A percentile compares a stretch with the other conserved stretches of the same genome.
phyloP scores from a whole-genome alignment of 176 grass and related monocot genomes.

The Musa troglodytarum region DNA sequence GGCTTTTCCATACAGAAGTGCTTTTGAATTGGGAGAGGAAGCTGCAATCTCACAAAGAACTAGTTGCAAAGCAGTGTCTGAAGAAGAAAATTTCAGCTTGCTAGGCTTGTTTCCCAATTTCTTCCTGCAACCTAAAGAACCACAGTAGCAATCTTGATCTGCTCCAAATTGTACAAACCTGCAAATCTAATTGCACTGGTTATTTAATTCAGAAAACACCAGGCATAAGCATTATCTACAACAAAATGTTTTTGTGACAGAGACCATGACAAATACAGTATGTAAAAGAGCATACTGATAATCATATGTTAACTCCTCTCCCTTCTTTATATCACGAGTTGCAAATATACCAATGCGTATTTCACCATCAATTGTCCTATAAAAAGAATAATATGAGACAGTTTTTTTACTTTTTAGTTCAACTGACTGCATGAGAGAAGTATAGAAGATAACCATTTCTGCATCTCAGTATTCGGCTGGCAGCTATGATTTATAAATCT shows the following conservation, averaged over 20 bases:
- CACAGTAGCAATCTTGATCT: constrained; percentile 28
- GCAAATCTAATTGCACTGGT: not conserved
- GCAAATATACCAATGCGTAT: constrained; percentile 29
- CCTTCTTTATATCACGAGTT: constrained; percentile 20
- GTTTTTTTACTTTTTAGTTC: not conserved
- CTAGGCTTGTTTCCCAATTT: constrained; percentile 22
- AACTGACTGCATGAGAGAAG: constrained; percentile 3
- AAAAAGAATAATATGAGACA: not conserved
- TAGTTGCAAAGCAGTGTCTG: constrained; percentile 5
- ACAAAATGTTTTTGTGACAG: not conserved
- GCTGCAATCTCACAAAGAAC: constrained; percentile 11
- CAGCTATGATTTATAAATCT: constrained; percentile 31
- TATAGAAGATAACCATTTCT: constrained; percentile 21
- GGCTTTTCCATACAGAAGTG: constrained; percentile 8
- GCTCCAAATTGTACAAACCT: constrained; percentile 30
- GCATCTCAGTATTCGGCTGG: constrained; percentile 25
- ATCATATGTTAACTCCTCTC: constrained; percentile 21
- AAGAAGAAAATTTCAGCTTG: constrained; percentile 14
- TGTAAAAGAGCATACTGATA: constrained; percentile 19
- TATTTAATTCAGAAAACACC: not conserved
- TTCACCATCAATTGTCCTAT: constrained; percentile 29
- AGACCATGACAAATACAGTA: not conserved
- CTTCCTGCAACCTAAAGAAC: constrained; percentile 25
- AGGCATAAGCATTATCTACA: not conserved
- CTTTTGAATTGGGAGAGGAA: not conserved